phyloP scores from a whole-genome alignment of 2,329 filamentous ascomycete genomes.

The Trichophaea hybrida region DNA sequence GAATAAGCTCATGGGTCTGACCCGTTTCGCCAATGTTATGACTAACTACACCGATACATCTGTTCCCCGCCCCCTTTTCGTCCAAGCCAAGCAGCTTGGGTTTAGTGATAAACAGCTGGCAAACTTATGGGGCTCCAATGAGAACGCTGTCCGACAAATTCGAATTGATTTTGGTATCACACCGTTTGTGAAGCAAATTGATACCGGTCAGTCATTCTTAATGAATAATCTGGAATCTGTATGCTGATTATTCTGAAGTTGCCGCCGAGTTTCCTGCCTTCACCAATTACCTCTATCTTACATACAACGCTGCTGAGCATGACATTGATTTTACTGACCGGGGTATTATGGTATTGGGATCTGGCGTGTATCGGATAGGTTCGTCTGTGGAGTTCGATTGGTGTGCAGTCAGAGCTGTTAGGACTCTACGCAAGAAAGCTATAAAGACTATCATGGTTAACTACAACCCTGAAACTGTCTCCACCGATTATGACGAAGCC shows the following conservation, averaged over 20 bases:
- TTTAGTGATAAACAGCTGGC: conserved; percentile 90
- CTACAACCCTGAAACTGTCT: conserved; percentile 79
- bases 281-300: conserved; percentile 93
- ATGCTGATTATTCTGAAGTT: conserved; percentile 35
- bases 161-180: conserved; percentile 68
- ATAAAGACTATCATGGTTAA: conserved; percentile 97
- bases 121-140: conserved; percentile 87
- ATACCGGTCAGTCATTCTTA: conserved; percentile 42
- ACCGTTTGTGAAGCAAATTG: conserved; percentile 93
- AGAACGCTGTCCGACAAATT: conserved; percentile 71
- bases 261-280: conserved; percentile 88
- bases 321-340: conserved; percentile 77
- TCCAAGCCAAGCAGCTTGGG: conserved; percentile 79
- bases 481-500: conserved; percentile 86
- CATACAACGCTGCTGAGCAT: conserved; percentile 79
- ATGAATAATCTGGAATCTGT: conserved; percentile 1
- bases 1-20: conserved; percentile 76
- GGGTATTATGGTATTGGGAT: conserved; percentile 90
- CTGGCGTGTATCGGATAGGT: conserved; percentile 91
- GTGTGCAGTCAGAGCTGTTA: conserved; percentile 90
- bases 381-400: conserved; percentile 98
- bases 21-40: conserved; percentile 74
- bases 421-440: conserved; percentile 68
- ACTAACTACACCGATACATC: conserved; percentile 52
- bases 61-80: conserved; percentile 50